A percentile compares a stretch with the other conserved stretches of the same genome.
Conservation (phyloP, 2,329 filamentous ascomycete genomes). For the Colletotrichum sublineola region DNA sequence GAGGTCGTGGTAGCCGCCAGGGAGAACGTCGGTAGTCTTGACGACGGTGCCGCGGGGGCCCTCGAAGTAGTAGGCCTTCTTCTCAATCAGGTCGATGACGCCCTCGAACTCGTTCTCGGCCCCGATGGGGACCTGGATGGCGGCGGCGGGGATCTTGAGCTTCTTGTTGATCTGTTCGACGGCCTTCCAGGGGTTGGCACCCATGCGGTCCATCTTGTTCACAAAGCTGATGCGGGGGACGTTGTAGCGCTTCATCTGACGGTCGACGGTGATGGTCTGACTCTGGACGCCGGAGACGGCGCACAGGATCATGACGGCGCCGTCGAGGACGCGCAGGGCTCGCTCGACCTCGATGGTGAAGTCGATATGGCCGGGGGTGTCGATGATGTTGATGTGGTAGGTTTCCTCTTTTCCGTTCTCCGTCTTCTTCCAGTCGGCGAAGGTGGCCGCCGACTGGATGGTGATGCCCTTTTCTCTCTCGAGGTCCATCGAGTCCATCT, state of each 20-base stretch:
- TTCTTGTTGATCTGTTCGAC: slow-evolving; percentile 98
- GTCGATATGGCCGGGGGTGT: slow-evolving; percentile 98
- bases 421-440: slow-evolving; percentile 95
- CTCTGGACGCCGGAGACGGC: slow-evolving; percentile 97
- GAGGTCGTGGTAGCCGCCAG: slow-evolving; percentile 80
- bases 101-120: slow-evolving; percentile 92
- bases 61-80: slow-evolving; percentile 95
- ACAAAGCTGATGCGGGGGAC: slow-evolving; percentile 95
- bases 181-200: slow-evolving; percentile 97
- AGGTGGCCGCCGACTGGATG: slow-evolving; percentile 97
- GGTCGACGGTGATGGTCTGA: slow-evolving; percentile 97
- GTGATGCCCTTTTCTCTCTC: slow-evolving; percentile 99
- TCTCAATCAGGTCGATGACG: slow-evolving; percentile 91
- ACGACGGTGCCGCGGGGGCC: slow-evolving; percentile 85
- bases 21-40: slow-evolving; percentile 82
- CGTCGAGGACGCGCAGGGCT: slow-evolving; percentile 92
- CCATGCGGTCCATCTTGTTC: slow-evolving; percentile 99
- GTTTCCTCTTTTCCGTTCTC: slow-evolving; percentile 87
- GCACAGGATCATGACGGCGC: slow-evolving; percentile 98
- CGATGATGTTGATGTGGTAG: slow-evolving; percentile 98
- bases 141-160: slow-evolving; percentile 91
- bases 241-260: slow-evolving; percentile 99
- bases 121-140: slow-evolving; percentile 94
- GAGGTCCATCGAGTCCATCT: slow-evolving; percentile 99
- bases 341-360: slow-evolving; percentile 99